A percentile compares a stretch with the other conserved stretches of the same genome.
Conservation (phyloP, 2,329 filamentous ascomycete species). For the Epichloe elymi region DNA sequence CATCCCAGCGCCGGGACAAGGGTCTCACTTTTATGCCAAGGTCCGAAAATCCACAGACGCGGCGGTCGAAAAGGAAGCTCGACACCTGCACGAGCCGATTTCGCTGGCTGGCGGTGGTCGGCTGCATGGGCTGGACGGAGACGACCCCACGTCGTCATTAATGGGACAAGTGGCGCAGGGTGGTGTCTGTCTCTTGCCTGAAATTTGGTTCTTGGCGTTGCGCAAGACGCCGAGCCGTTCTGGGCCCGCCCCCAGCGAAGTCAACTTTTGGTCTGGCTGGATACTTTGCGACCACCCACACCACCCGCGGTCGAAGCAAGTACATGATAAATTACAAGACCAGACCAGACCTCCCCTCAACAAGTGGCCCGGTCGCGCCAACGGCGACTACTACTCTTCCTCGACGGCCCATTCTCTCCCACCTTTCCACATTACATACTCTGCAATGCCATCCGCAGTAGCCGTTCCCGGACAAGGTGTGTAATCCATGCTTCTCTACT, state of each 20-base stretch:
- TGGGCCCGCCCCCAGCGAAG: too few relatives aligned
- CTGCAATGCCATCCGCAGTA: slow-evolving; percentile 13
- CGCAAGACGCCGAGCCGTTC: too few relatives aligned
- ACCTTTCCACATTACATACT: slow-evolving; percentile 3
- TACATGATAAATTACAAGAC: too few relatives aligned
- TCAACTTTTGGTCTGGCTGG: too few relatives aligned
- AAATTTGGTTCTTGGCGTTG: too few relatives aligned
- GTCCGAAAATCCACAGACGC: background rate
- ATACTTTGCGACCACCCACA: background rate
- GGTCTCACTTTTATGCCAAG: background rate
- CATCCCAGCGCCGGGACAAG: background rate
- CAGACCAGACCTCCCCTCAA: background rate
- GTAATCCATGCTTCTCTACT: slow-evolving; percentile 2
- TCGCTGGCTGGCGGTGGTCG: slow-evolving; percentile 7
- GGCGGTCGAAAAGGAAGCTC: background rate
- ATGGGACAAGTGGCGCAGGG: slow-evolving; percentile 4
- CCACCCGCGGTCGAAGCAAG: background rate
- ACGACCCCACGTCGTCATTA: slow-evolving; percentile 3
- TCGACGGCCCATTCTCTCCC: background rate
- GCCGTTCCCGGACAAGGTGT: slow-evolving; percentile 12
- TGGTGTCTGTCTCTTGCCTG: too few relatives aligned
- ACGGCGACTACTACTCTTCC: background rate
- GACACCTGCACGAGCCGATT: slow-evolving; percentile 9
- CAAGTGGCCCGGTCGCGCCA: background rate
- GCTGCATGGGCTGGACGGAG: too few relatives aligned